A percentile compares a stretch with the other conserved stretches of the same genome.
Evolutionary conservation across 805 yeast species (phyloP).

Genomic region (Starmerella khaoyaiensis): DNA sequence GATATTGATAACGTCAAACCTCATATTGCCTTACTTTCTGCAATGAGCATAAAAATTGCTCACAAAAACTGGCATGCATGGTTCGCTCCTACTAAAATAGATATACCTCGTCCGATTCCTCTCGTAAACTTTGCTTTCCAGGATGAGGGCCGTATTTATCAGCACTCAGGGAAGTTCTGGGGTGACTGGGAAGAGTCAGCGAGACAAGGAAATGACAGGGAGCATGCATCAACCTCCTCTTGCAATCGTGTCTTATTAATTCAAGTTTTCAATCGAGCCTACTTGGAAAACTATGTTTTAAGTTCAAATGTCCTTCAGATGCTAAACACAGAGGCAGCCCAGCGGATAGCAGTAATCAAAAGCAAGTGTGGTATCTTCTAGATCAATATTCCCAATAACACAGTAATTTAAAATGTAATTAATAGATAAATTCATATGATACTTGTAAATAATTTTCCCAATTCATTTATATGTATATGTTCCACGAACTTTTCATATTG

Average conservation of each 20-base stretch:
- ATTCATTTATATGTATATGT: no score
- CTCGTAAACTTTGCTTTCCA: constrained; percentile 18
- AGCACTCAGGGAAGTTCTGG: constrained; percentile 13
- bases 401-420: no score
- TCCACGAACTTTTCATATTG: no score
- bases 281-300: constrained; percentile 4
- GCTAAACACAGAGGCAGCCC: constrained; percentile 10
- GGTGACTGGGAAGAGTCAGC: constrained; percentile 20
- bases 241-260: neutral
- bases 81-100: constrained; percentile 7
- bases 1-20: constrained; percentile 20
- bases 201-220: neutral
- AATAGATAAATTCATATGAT: no score
- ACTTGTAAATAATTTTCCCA: no score
- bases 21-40: constrained; percentile 21
- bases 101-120: constrained; percentile 9
- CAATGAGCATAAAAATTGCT: constrained; percentile 20
- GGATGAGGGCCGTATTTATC: constrained; percentile 19
- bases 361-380: no score
- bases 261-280: constrained; percentile 10
- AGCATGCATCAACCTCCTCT: no score
- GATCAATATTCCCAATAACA: no score
- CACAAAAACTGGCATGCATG: constrained; percentile 5
- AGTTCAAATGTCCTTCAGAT: constrained; percentile 7
- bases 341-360: neutral